phyloP scores from a whole-genome alignment of 352 stramenopile genomes.

The Globisporangium lucens region DNA sequence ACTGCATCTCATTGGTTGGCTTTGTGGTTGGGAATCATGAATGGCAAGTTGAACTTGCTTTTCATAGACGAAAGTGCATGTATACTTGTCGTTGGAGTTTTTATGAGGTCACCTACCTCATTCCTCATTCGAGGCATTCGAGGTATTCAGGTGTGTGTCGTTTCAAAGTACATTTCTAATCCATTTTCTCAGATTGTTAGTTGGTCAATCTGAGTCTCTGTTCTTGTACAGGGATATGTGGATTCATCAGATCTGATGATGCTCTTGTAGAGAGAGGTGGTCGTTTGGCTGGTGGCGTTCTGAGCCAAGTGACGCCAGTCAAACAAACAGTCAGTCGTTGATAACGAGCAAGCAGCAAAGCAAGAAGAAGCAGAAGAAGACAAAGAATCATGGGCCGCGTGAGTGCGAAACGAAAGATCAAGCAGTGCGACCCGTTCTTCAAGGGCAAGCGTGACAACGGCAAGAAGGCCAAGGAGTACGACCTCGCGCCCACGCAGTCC shows the following conservation, averaged over 20 bases:
- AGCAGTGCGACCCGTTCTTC: slow-evolving; percentile 86
- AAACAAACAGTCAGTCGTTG: neutral
- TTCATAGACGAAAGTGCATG: no score
- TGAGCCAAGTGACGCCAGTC: slow-evolving; percentile 1
- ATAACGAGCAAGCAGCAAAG: neutral
- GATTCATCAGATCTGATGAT: neutral
- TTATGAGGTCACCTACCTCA: no score
- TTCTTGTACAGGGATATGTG: neutral
- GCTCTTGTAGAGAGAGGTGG: slow-evolving; percentile 4
- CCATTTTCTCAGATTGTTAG: neutral
- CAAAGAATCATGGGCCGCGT: slow-evolving; percentile 56
- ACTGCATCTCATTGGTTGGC: no score
- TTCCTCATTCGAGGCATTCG: no score
- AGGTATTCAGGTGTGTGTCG: neutral
- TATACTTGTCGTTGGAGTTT: no score
- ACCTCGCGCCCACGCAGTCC: slow-evolving; percentile 65
- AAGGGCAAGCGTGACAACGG: slow-evolving; percentile 72
- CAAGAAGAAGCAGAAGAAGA: neutral
- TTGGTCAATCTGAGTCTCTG: neutral
- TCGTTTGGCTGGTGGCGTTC: neutral
- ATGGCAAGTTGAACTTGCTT: no score
- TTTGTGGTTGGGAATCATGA: no score
- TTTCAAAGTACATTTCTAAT: neutral
- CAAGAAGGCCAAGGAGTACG: slow-evolving; percentile 66
- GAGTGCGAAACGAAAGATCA: slow-evolving; percentile 78